Percentiles rank a stretch among this genome's conserved stretches.
Evolutionary conservation across 2,329 filamentous ascomycete genomes (phyloP).

Genomic region (Paradendryphiella salina): DNA sequence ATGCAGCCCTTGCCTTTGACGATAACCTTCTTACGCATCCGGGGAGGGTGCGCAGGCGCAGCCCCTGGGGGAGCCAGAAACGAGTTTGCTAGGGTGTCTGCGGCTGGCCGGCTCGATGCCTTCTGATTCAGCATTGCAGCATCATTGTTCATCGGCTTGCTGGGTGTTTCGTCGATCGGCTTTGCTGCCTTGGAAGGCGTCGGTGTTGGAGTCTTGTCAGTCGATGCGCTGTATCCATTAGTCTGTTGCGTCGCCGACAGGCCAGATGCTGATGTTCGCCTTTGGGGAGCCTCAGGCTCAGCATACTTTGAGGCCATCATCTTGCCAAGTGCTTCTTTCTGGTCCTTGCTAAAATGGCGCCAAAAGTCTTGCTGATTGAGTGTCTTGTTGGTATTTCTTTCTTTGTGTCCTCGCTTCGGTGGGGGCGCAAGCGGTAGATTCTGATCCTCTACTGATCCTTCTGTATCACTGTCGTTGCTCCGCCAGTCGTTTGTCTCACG

Average conservation of each 20-base stretch:
- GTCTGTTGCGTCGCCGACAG: slow-evolving; percentile 18
- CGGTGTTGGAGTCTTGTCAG: slow-evolving; percentile 23
- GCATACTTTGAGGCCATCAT: slow-evolving; percentile 48
- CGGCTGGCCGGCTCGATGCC: slow-evolving; percentile 8
- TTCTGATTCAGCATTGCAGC: slow-evolving; percentile 5
- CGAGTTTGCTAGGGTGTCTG: slow-evolving; percentile 12
- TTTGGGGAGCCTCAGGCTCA: slow-evolving; percentile 41
- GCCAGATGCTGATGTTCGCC: slow-evolving; percentile 29
- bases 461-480: slow-evolving; percentile 71
- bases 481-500: slow-evolving; percentile 79
- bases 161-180: slow-evolving; percentile 25
- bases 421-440: slow-evolving; percentile 25
- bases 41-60: slow-evolving; percentile 35
- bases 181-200: slow-evolving; percentile 25
- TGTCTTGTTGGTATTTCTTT: slow-evolving; percentile 52
- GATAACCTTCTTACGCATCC: slow-evolving; percentile 50
- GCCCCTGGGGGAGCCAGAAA: slow-evolving; percentile 24
- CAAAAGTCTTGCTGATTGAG: slow-evolving; percentile 57
- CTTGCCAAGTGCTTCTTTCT: slow-evolving; percentile 46
- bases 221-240: slow-evolving; percentile 22
- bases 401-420: slow-evolving; percentile 47
- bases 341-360: slow-evolving; percentile 48
- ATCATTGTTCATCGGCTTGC: slow-evolving; percentile 13
- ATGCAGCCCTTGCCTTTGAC: slow-evolving; percentile 53
- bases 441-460: slow-evolving; percentile 26